Evolutionary conservation across 2,329 filamentous ascomycete genomes (phyloP).

Genomic region (Pyrenochaeta sp.): DNA sequence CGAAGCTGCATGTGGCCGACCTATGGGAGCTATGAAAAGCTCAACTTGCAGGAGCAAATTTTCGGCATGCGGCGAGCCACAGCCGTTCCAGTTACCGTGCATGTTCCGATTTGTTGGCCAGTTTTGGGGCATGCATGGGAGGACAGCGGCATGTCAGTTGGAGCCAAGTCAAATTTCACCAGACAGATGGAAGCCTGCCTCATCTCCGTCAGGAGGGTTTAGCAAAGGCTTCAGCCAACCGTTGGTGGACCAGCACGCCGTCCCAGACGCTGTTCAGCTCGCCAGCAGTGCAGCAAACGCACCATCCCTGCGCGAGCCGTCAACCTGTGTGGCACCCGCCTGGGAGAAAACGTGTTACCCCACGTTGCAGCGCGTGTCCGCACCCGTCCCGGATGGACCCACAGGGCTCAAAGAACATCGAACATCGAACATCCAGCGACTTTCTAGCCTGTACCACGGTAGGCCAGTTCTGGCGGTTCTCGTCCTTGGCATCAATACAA

Average conservation of each 20-base stretch:
- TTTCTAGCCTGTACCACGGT: constrained; percentile 37
- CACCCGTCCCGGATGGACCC: constrained; percentile 34
- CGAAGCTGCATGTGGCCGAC: constrained; percentile 26
- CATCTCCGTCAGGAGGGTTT: constrained; percentile 13
- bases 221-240: constrained; percentile 11
- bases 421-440: too few species aligned
- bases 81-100: constrained; percentile 23
- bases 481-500: constrained; percentile 21
- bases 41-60: constrained; percentile 17
- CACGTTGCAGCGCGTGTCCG: constrained; percentile 42
- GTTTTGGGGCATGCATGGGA: constrained; percentile 11
- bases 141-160: constrained; percentile 17
- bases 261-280: constrained; percentile 19
- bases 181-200: constrained; percentile 7
- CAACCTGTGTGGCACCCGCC: constrained; percentile 30
- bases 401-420: constrained; percentile 21
- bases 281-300: constrained; percentile 8
- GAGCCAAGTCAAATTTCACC: not conserved
- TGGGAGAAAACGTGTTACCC: constrained; percentile 41
- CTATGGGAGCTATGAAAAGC: constrained; percentile 17
- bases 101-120: constrained; percentile 28
- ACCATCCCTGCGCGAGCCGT: constrained; percentile 23
- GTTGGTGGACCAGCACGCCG: constrained; percentile 5
- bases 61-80: constrained; percentile 28
- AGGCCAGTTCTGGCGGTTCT: constrained; percentile 12